Evolutionary conservation across 768 basidiomycete genomes (phyloP), one percentile per base, ranked within the genome.

Genomic region (Rhodocollybia butyracea): DNA sequence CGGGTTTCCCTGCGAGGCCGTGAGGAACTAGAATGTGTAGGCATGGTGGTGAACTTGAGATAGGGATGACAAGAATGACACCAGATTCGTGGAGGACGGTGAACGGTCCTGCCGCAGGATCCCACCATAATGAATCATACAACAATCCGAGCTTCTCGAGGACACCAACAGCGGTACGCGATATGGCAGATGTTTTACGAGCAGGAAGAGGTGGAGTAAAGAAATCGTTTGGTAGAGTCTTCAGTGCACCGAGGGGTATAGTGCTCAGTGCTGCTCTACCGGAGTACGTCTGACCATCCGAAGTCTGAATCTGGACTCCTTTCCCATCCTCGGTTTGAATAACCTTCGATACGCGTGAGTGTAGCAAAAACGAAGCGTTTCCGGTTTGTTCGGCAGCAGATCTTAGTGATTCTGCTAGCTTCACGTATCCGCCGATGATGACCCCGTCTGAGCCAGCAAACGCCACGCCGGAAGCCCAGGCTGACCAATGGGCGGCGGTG

Each of bases 51-150:
- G 39, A 42, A 10, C 2, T 30, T n/a, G 52, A 54, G 2, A 54
- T 46, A 3, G 54, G 54, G 32, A 55, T 22, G 30, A 30, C 54
- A 13, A 55, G 32, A 22, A 47, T 4, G 15, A 34, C 29, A 3
- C 32, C 54, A 17, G 24, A 17, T 15, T 55, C 38, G 2, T 27
- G 19, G 11, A 46, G 45, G 31, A 55, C 8, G 36, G 36, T 55
- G 15, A 55, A 55, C 10, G 54, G 34, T 12, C 45, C 46, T 4
- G 43, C 21, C 17, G 46, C 17, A 19, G 42, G 26, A 11, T 46
- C 32, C 54, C 54, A 55, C 54, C 54, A 55, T 19, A 48, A 22
- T 22, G 43, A 46, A 38, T 55, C 54, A 15, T 55, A 55, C 7
- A 47, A 17, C 21, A 55, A 22, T 8, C 45, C 42, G 13, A 47